Evolutionary conservation across 495 filamentous ascomycete genomes (phyloP).

Genomic region (Penicillium cosmopolitanum): DNA sequence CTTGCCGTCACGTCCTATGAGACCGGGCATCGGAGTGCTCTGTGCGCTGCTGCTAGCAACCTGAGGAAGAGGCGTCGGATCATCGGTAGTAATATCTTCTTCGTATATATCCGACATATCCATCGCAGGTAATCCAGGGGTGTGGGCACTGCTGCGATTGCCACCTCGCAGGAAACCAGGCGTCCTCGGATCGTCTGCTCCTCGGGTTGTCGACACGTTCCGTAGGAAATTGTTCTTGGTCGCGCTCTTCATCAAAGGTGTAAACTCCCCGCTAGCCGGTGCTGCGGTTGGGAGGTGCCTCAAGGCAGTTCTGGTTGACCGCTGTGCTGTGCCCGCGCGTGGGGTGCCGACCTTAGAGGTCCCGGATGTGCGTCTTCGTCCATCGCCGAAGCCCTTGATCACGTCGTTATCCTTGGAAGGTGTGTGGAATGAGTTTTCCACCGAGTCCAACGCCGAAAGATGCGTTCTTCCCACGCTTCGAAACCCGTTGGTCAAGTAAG

Average conservation of each 20-base stretch:
- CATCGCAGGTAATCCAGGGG: constrained; percentile 61
- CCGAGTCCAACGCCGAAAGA: constrained; percentile 74
- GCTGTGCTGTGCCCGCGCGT: constrained; percentile 57
- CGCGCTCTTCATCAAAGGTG: constrained; percentile 88
- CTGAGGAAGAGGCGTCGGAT: constrained; percentile 68
- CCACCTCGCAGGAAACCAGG: constrained; percentile 67
- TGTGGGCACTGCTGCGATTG: constrained; percentile 64
- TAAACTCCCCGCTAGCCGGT: constrained; percentile 78
- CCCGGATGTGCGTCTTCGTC: constrained; percentile 51
- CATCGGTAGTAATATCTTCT: constrained; percentile 60
- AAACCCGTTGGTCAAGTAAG: constrained; percentile 66
- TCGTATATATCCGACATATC: constrained; percentile 70
- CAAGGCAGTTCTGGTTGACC: constrained; percentile 55
- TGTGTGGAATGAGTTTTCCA: constrained; percentile 82
- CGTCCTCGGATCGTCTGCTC: constrained; percentile 63
- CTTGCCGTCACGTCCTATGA: constrained; percentile 61
- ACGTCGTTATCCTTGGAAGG: constrained; percentile 79
- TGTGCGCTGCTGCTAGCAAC: constrained; percentile 74
- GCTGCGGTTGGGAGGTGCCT: constrained; percentile 64
- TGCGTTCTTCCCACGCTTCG: constrained; percentile 50
- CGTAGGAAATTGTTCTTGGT: constrained; percentile 75
- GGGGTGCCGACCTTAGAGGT: constrained; percentile 69
- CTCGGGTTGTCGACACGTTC: constrained; percentile 53
- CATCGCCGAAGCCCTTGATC: constrained; percentile 67
- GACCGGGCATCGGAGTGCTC: constrained; percentile 75